Conservation (phyloP, 305 asterid species). For the Striga hermonthica region DNA sequence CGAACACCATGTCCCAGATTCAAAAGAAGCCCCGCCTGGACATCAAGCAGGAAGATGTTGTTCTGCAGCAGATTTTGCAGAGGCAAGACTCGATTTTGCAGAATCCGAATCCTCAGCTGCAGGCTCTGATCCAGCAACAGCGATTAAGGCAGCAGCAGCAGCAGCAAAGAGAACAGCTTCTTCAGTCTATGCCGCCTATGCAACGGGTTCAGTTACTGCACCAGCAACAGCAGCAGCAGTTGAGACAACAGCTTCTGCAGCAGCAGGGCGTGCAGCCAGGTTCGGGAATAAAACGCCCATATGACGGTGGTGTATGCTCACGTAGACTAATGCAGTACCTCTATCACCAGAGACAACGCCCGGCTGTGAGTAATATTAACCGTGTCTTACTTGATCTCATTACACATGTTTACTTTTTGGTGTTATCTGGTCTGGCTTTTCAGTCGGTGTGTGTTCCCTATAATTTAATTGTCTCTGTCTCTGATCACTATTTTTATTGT, state of each 20-base stretch:
- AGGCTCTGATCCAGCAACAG: conserved; percentile 82
- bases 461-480: conserved; percentile 4
- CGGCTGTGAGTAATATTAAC: conserved; percentile 63
- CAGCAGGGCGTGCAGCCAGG: conserved; percentile 68
- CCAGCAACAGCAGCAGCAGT: conserved; percentile 63
- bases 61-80: conserved; percentile 73
- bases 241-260: conserved; percentile 70
- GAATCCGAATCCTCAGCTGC: conserved; percentile 71
- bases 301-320: conserved; percentile 88
- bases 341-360: conserved; percentile 90
- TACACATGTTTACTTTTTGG: conserved; percentile 6
- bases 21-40: conserved; percentile 91
- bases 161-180: conserved; percentile 50
- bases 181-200: conserved; percentile 52
- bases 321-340: conserved; percentile 88
- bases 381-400: conserved; percentile 10
- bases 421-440: conserved; percentile 5
- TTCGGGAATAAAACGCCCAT: conserved; percentile 69
- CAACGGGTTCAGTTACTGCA: conserved; percentile 49
- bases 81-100: conserved; percentile 75
- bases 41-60: conserved; percentile 79
- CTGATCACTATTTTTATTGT: conserved; percentile 22
- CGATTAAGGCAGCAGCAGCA: conserved; percentile 67
- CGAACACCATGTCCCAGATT: conserved; percentile 54
- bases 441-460: conserved; percentile 19